Evolutionary conservation across 768 basidiomycete species (phyloP).

Genomic region (Suillus alpinus): DNA sequence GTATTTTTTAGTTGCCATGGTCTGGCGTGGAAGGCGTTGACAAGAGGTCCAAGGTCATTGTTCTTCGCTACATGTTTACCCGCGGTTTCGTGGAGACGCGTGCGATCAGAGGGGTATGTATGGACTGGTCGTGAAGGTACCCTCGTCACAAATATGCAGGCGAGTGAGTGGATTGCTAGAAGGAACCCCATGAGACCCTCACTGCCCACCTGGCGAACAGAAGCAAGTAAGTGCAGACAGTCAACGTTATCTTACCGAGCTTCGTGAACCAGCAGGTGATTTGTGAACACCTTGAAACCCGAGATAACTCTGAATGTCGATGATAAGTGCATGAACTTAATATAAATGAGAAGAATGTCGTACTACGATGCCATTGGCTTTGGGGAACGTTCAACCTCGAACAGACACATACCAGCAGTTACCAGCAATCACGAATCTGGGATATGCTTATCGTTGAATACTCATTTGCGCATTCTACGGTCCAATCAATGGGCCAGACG

Average conservation of each 20-base stretch:
- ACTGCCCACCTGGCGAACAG: constrained; percentile 38
- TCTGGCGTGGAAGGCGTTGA: constrained; percentile 95
- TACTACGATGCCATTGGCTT: constrained; percentile 95
- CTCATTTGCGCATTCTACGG: constrained; percentile 61
- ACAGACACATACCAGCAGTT: constrained; percentile 99
- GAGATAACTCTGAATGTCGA: constrained; percentile 73
- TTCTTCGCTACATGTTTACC: constrained; percentile 99
- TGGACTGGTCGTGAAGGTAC: constrained; percentile 97
- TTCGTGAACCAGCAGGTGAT: constrained; percentile 86
- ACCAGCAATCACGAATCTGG: constrained; percentile 90
- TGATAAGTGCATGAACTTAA: not conserved
- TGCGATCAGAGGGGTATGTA: constrained; percentile 97
- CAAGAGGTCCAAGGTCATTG: constrained; percentile 95
- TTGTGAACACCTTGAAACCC: constrained; percentile 88
- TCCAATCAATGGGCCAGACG: constrained; percentile 72
- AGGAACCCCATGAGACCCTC: constrained; percentile 99
- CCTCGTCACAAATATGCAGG: constrained; percentile 98
- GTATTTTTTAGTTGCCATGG: constrained; percentile 99
- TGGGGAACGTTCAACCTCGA: constrained; percentile 93
- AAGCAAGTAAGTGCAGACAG: not conserved
- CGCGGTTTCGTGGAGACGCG: constrained; percentile 96
- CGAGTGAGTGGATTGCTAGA: constrained; percentile 92
- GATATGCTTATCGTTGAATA: constrained; percentile 16
- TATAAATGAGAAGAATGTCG: constrained; percentile 14
- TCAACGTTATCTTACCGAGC: constrained; percentile 50